Evolutionary conservation across 306 rosid genomes (phyloP).

Genomic region (Sesbania bispinosa): DNA sequence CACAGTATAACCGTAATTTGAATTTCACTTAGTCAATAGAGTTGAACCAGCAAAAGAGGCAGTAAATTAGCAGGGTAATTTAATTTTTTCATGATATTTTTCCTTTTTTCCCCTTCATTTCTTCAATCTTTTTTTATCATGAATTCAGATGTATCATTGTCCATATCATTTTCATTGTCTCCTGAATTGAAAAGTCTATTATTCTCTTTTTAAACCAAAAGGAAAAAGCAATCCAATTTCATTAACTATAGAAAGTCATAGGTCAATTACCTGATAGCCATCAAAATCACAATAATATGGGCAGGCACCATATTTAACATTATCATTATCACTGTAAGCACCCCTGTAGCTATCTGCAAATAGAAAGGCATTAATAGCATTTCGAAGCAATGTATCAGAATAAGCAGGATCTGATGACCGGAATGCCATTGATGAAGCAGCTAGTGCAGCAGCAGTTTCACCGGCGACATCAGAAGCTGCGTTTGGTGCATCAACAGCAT

Average conservation of each 20-base stretch:
- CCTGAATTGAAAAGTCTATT: background rate
- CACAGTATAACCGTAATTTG: background rate
- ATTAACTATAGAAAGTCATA: background rate
- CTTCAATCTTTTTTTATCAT: background rate
- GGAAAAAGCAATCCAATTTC: background rate
- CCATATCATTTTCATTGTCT: slow-evolving; percentile 8
- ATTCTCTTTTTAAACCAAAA: too few species aligned
- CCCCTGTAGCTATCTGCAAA: slow-evolving; percentile 78
- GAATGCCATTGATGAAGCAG: slow-evolving; percentile 78
- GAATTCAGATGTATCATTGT: background rate
- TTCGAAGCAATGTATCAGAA: slow-evolving; percentile 60
- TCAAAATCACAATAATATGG: slow-evolving; percentile 89
- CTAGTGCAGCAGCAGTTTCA: slow-evolving; percentile 80
- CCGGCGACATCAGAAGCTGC: slow-evolving; percentile 90
- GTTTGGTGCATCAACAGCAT: slow-evolving; percentile 85
- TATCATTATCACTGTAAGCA: slow-evolving; percentile 77
- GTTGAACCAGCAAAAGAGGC: background rate
- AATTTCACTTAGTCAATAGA: background rate
- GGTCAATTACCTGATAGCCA: slow-evolving; percentile 70
- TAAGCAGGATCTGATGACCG: slow-evolving; percentile 65
- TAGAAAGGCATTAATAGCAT: slow-evolving; percentile 68
- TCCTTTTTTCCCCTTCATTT: too few species aligned
- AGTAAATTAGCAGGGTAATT: background rate
- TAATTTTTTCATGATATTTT: too few species aligned
- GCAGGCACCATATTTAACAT: slow-evolving; percentile 66